Conservation (phyloP, 75 land plant genomes). For the Cupressus sempervirens region DNA sequence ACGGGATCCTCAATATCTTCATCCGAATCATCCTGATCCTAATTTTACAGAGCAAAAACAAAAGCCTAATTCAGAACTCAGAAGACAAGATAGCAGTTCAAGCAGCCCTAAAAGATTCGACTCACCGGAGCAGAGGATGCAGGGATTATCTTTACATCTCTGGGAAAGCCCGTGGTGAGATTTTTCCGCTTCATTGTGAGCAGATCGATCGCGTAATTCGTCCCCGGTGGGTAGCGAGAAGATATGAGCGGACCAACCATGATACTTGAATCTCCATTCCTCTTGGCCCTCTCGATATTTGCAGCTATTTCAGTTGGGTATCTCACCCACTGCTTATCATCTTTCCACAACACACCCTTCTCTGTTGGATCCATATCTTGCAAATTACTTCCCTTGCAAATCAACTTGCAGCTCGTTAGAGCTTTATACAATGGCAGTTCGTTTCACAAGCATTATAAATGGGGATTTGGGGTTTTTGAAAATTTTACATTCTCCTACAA, state of each 20-base stretch:
- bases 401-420: neutral
- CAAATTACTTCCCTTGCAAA: too few relatives aligned
- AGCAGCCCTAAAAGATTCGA: neutral
- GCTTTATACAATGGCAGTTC: too few relatives aligned
- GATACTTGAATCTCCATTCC: neutral
- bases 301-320: neutral
- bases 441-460: neutral
- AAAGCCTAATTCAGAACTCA: neutral
- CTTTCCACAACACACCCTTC: constrained; percentile 7
- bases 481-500: too few relatives aligned
- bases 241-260: neutral
- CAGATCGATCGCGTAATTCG: neutral
- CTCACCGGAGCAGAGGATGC: neutral
- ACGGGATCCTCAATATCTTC: neutral
- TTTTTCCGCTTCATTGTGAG: neutral
- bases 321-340: neutral
- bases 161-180: constrained; percentile 1
- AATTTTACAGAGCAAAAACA: neutral
- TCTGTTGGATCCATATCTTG: constrained; percentile 1
- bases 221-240: neutral
- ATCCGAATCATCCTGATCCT: neutral
- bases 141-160: neutral
- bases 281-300: neutral
- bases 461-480: too few relatives aligned
- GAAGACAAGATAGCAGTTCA: neutral